phyloP scores from a whole-genome alignment of 1,284 basidiomycete species.

The Tranzscheliella williamsii region DNA sequence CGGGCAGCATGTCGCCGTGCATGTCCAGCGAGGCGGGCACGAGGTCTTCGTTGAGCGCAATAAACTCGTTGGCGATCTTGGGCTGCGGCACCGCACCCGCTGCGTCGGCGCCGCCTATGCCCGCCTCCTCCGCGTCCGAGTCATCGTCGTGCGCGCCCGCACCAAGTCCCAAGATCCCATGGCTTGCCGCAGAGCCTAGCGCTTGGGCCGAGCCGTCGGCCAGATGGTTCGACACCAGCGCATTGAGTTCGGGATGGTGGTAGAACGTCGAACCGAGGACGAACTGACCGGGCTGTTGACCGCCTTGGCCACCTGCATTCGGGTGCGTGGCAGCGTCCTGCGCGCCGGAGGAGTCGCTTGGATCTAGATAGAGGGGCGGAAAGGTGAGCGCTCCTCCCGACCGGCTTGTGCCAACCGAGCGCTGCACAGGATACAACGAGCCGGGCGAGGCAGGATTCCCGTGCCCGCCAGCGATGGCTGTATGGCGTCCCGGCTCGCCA shows the following conservation, averaged over 20 bases:
- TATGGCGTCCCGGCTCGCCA: no score
- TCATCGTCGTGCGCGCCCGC: conserved; percentile 4
- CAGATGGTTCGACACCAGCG: conserved; percentile 33
- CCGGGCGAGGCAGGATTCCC: no score
- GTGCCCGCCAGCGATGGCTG: no score
- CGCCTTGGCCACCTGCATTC: conserved; percentile 2
- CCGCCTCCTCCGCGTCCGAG: conserved; percentile 16
- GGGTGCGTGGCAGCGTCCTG: conserved; percentile 7
- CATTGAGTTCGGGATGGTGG: conserved; percentile 33
- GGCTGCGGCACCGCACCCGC: conserved; percentile 18
- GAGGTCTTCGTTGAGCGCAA: conserved; percentile 44
- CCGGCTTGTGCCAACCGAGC: conserved; percentile 16
- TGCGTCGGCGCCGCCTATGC: conserved; percentile 14
- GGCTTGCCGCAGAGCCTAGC: conserved; percentile 8
- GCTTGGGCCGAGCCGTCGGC: conserved; percentile 21
- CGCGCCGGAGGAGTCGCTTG: conserved; percentile 5
- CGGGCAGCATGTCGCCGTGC: conserved; percentile 50
- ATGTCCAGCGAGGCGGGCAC: conserved; percentile 43
- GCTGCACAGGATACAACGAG: conserved; percentile 1
- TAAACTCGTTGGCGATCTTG: conserved; percentile 27
- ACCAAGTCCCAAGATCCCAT: conserved; percentile 15
- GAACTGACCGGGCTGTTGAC: conserved; percentile 20
- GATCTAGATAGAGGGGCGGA: conserved; percentile 43
- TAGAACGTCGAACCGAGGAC: conserved; percentile 37
- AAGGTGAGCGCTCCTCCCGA: conserved; percentile 30